A percentile compares a stretch with the other conserved stretches of the same genome.
These are phyloP conservation scores for Thyridium curvatum DNA, from an alignment of 2,329 filamentous ascomycete species.

Conservation along the genomic window DNA sequence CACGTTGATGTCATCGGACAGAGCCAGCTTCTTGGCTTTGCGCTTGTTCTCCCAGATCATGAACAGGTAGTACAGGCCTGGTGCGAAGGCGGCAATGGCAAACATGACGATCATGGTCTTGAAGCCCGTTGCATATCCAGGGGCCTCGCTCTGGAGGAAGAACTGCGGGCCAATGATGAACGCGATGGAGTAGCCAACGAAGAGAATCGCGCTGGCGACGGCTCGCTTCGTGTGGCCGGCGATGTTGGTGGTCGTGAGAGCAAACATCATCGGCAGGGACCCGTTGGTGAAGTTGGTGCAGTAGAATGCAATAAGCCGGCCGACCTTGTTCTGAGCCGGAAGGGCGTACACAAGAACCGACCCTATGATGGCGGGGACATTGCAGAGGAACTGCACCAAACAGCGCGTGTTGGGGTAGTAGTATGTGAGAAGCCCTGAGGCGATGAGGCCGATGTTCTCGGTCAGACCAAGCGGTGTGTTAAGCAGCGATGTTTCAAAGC, in stretches of 20 bases:
- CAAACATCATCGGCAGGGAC: slow-evolving; percentile 36
- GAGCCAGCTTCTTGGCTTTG: not conserved
- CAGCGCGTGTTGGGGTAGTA: not conserved
- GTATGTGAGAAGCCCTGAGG: too few species aligned
- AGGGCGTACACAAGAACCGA: not conserved
- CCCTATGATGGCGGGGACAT: slow-evolving; percentile 3
- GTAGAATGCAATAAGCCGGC: slow-evolving; percentile 29
- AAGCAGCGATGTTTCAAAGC: too few species aligned
- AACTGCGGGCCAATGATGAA: slow-evolving; percentile 50
- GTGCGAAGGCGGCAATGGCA: not conserved
- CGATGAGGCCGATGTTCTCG: too few species aligned
- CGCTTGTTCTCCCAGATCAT: not conserved
- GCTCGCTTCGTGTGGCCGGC: slow-evolving; percentile 51
- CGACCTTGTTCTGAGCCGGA: not conserved
- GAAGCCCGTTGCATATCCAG: slow-evolving; percentile 10
- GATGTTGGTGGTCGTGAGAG: slow-evolving; percentile 34
- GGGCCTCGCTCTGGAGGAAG: slow-evolving; percentile 40
- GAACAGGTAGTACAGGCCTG: not conserved
- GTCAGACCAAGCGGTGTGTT: too few species aligned
- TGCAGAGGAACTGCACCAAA: slow-evolving; percentile 4
- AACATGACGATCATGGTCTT: slow-evolving; percentile 1
- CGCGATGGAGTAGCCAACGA: slow-evolving; percentile 46
- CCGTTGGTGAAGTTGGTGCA: slow-evolving; percentile 39
- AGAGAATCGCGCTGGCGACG: slow-evolving; percentile 41
- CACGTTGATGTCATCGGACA: not conserved